Evolutionary conservation across 2,329 filamentous ascomycete species (phyloP), one percentile per base, ranked within the genome.

Genomic region (Aureobasidium pullulans): DNA sequence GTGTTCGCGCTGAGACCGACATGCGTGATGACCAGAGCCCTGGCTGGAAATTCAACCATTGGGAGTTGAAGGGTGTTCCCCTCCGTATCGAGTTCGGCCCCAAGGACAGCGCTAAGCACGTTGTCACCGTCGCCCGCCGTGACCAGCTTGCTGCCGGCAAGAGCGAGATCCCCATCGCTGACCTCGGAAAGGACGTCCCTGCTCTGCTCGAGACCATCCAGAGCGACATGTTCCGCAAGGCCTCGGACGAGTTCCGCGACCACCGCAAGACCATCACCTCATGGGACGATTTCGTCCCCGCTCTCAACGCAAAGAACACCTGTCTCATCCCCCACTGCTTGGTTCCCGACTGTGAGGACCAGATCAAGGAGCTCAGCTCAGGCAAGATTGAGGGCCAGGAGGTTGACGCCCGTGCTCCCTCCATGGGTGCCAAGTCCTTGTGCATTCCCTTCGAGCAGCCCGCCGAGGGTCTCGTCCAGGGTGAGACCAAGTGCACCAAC

Each of bases 1-100:
- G 86, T 59, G 79, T 99, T 40, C 89, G 94, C 61, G 83, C 84
- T 61, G 88, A 95, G 65, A 84, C 86, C 54, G 94, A 99, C 71
- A 82, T 85, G 71, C 87, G 95, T 61, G 93, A 97, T 54, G 89
- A 88, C 65, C 96, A 97, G 74, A 85, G 91, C 62, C 92, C 94
- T 40, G 91, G 90, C 64, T 97, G 89, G 86, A 99, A 99, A 76
- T 99, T 99, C 81, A 96, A 95, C 76, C 92, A 99, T 76, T 96
- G 91, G 90, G 95, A 99, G 75, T 82, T 97, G 67, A 95, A 93
- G 77, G 94, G 95, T 72, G 88, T 97, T 43, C 94, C 95, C 48
- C 83, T 99, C 39, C 88, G 94, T 61, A 82, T 99, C 61, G 94
- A 99, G 75, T 96, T 96, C 70, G 95, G 95, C 6, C 93, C 94